Base-by-base conservation (phyloP, 75 land plant species). In the Cupressus sempervirens region DNA sequence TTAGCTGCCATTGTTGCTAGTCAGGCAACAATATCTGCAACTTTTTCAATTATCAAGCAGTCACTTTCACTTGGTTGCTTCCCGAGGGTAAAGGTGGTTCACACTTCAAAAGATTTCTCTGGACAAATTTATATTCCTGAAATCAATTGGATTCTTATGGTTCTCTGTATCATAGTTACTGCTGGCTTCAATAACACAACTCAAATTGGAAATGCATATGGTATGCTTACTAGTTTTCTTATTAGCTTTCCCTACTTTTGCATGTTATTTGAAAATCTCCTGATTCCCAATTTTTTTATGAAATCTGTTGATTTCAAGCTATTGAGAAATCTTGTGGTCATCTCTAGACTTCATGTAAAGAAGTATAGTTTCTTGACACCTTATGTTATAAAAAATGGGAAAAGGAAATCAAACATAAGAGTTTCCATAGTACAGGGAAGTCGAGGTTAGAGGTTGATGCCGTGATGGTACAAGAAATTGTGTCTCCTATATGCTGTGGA, bases 191-290 rank as follows among this genome's bases (percentile, higher is more conserved):
- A 77, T 77, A 76, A 67, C 20, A 81, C 90, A 32, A 74, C 40
- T 30, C 70, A 90, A 74, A 88, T 90, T 52, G 91, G 87, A 56
- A 88, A 88, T 88, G 91, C 91, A 30, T 90, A 88, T 86, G 91
- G 91, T 90, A 82, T 32, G 81, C 34, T 50, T 76, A 45, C 18
- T 45, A 23, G 30, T 65, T 67, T 74, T 54, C 54, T 81, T 56
- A 36, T 29, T 10, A 7, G 46, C 46, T 23, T 53, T 16, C 85
- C 1, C 11, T 75, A 11, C 53, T 85, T 50, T 46, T 82, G 29
- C 14, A 35, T 52, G 23, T 84, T 9, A 70, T 79, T 43, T 82
- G 52, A 43, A 50, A 4, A 18, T 79, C 23, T 30, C 85, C 12
- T 70, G 29, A 40, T 84, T 40, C 32, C 3, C 16, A 32, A 53